Evolutionary conservation across 139 green algal species (phyloP).

Genomic region (Pseudopediastrum boryanum): DNA sequence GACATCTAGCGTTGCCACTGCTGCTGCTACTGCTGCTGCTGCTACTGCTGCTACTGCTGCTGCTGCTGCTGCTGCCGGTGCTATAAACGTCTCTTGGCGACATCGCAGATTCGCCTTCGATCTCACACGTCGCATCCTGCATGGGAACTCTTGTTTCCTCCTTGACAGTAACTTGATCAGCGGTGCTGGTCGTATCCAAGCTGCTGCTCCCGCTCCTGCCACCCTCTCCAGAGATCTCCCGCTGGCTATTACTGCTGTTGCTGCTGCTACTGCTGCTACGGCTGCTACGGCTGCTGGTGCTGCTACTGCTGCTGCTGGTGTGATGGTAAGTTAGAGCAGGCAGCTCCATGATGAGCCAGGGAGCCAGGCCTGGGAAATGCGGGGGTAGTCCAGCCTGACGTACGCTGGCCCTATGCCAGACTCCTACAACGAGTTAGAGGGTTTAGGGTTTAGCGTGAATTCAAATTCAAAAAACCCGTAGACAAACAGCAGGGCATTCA

Average conservation of each 20-base stretch:
- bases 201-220: neutral
- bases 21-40: neutral
- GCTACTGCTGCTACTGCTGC: neutral
- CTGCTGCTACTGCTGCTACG: neutral
- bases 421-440: neutral
- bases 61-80: neutral
- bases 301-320: neutral
- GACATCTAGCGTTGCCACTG: neutral
- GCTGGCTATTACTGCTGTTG: neutral
- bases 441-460: neutral
- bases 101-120: neutral
- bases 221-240: neutral
- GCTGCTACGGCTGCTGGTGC: neutral
- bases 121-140: constrained; percentile 6
- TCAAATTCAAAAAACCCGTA: constrained; percentile 3
- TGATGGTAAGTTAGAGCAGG: neutral
- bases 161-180: neutral
- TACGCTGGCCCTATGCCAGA: neutral
- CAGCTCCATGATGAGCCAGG: too few species aligned
- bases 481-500: too few species aligned
- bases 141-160: constrained; percentile 21
- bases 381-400: neutral
- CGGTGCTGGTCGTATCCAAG: neutral
- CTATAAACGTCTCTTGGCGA: neutral
- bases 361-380: neutral